Evolutionary conservation across 2,329 filamentous ascomycete genomes (phyloP).

Genomic region (Hypoxylon rubiginosum): DNA sequence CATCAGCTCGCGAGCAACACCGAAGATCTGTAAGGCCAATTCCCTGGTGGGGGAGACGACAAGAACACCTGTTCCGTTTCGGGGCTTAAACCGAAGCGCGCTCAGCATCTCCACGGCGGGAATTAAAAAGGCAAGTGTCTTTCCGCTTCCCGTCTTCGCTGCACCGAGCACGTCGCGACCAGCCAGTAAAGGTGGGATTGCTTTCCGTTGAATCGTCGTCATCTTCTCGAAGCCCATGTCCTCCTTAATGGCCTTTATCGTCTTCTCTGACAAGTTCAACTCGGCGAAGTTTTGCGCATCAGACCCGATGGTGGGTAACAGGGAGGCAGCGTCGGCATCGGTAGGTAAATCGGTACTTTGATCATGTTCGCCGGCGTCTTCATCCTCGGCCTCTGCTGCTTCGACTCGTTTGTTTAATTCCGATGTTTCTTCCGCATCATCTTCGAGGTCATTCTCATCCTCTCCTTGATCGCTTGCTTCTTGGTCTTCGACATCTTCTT

Average conservation of each 20-base stretch:
- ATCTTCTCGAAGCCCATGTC: slow-evolving; percentile 96
- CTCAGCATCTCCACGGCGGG: slow-evolving; percentile 94
- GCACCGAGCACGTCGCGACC: slow-evolving; percentile 94
- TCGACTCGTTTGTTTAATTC: slow-evolving; percentile 43
- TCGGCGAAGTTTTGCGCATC: slow-evolving; percentile 82
- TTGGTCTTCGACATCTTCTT: slow-evolving; percentile 42
- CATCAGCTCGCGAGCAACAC: slow-evolving; percentile 93
- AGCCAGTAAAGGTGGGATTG: slow-evolving; percentile 88
- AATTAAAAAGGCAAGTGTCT: slow-evolving; percentile 94
- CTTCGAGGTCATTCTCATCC: slow-evolving; percentile 39
- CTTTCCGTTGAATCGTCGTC: slow-evolving; percentile 92
- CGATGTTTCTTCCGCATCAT: slow-evolving; percentile 41
- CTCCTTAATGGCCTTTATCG: slow-evolving; percentile 81
- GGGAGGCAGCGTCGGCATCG: slow-evolving; percentile 61
- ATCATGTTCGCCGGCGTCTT: slow-evolving; percentile 42
- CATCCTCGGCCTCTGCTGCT: slow-evolving; percentile 45
- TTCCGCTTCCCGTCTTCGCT: slow-evolving; percentile 92
- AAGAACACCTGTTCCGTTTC: slow-evolving; percentile 93
- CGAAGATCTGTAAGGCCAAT: slow-evolving; percentile 94
- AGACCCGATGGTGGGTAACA: slow-evolving; percentile 67
- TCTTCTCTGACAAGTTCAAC: slow-evolving; percentile 88
- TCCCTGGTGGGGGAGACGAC: slow-evolving; percentile 95
- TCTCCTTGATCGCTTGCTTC: slow-evolving; percentile 37
- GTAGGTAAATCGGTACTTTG: slow-evolving; percentile 37
- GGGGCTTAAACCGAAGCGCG: slow-evolving; percentile 87